Percentiles rank a stretch among this genome's conserved stretches.
Evolutionary conservation across 768 basidiomycete genomes (phyloP).

Genomic region (Leccinellum rugosiceps): DNA sequence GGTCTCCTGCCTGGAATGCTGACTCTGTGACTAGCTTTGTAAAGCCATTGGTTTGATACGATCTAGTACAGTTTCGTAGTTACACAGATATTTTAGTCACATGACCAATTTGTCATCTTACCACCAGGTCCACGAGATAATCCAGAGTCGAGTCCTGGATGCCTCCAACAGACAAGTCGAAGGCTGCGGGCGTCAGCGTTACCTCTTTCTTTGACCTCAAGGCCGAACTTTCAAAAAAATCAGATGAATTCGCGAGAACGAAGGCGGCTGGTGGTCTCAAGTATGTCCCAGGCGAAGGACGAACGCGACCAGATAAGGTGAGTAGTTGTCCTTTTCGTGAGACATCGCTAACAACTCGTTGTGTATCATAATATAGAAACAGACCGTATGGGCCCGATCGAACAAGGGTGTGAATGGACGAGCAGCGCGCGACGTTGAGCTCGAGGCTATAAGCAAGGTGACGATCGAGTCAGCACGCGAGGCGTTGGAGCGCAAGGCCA

Average conservation of each 20-base stretch:
- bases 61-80: conserved; percentile 44
- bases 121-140: too few relatives aligned
- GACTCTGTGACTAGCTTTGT: conserved; percentile 8
- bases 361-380: conserved; percentile 49
- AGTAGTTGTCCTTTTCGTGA: background rate
- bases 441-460: conserved; percentile 64
- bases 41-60: conserved; percentile 62
- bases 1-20: background rate
- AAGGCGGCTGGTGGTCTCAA: conserved; percentile 55
- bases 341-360: background rate
- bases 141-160: conserved; percentile 23
- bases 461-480: conserved; percentile 72
- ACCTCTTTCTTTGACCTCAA: conserved; percentile 83
- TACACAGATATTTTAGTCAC: conserved; percentile 5
- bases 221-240: conserved; percentile 46
- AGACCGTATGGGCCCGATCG: conserved; percentile 69
- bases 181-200: conserved; percentile 66
- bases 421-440: conserved; percentile 63
- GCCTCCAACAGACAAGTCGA: conserved; percentile 54
- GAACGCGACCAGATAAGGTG: conserved; percentile 70
- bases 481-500: conserved; percentile 71
- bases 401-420: conserved; percentile 73
- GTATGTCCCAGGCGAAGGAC: conserved; percentile 54
- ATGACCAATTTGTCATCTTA: conserved; percentile 2
- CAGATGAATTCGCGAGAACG: conserved; percentile 60